These are phyloP conservation scores for Amanita rubescens DNA, from an alignment of 768 basidiomycete species.

Conservation along the genomic window DNA sequence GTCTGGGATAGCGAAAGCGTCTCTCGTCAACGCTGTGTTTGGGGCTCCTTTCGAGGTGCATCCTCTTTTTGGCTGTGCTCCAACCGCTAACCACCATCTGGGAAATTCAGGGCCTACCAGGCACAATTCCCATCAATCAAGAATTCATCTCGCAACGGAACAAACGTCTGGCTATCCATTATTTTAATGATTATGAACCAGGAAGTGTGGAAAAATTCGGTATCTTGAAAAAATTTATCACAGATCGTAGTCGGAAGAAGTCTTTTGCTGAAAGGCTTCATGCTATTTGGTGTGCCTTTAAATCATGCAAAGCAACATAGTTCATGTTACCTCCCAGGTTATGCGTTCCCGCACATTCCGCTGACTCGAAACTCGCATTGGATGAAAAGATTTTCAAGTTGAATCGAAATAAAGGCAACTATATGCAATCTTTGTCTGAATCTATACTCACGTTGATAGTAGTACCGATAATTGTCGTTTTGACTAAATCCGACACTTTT, in stretches of 20 bases:
- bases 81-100: constrained; percentile 6
- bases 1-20: constrained; percentile 25
- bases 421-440: neutral
- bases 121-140: constrained; percentile 16
- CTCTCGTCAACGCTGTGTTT: constrained; percentile 20
- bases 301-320: neutral
- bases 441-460: constrained; percentile 4
- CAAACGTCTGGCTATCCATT: constrained; percentile 22
- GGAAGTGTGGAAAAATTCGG: constrained; percentile 18
- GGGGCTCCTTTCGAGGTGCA: constrained; percentile 11
- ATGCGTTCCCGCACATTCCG: constrained; percentile 18
- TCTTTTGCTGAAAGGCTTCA: constrained; percentile 15
- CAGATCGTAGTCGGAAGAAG: constrained; percentile 1
- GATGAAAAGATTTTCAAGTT: constrained; percentile 17
- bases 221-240: constrained; percentile 17
- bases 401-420: constrained; percentile 8
- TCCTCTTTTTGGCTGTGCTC: neutral
- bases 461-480: constrained; percentile 22
- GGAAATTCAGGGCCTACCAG: constrained; percentile 16
- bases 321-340: constrained; percentile 13
- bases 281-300: constrained; percentile 20
- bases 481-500: constrained; percentile 25
- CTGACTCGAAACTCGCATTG: constrained; percentile 12
- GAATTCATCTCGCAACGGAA: constrained; percentile 17
- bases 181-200: constrained; percentile 22